Conservation (phyloP, 805 yeast genomes). For the Kodamaea fukazawae region DNA sequence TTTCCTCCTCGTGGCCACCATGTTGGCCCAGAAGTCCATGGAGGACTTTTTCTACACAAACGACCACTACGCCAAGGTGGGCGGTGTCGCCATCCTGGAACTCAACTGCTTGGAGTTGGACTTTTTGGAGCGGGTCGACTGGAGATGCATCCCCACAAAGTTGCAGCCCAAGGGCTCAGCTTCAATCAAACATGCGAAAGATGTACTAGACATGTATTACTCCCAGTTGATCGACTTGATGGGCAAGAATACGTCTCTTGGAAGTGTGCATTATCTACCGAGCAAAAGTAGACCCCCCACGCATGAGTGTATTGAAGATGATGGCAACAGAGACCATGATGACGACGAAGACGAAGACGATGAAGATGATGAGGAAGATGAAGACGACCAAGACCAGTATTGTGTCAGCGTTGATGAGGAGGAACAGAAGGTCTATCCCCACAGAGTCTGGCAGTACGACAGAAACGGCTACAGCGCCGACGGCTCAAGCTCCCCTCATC, state of each 20-base stretch:
- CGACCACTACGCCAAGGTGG: constrained; percentile 91
- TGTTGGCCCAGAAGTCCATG: constrained; percentile 84
- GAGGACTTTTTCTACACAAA: constrained; percentile 95
- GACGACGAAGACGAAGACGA: constrained; percentile 15
- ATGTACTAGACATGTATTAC: constrained; percentile 40
- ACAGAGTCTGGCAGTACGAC: constrained; percentile 10
- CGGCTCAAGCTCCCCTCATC: constrained; percentile 29
- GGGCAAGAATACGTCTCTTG: constrained; percentile 30
- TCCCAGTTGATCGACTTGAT: constrained; percentile 38
- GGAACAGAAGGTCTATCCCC: constrained; percentile 8
- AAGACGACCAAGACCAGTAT: constrained; percentile 12
- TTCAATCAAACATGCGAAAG: constrained; percentile 32
- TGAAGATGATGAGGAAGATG: constrained; percentile 14
- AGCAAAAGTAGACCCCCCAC: constrained; percentile 10
- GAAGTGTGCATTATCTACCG: constrained; percentile 8
- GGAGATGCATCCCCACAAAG: constrained; percentile 49
- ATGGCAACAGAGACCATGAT: constrained; percentile 11
- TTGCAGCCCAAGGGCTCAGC: constrained; percentile 13
- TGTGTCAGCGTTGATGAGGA: constrained; percentile 5
- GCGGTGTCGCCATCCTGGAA: constrained; percentile 84
- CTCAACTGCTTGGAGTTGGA: constrained; percentile 86
- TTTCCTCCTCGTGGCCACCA: constrained; percentile 84
- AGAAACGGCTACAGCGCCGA: constrained; percentile 21
- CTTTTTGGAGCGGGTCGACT: constrained; percentile 74
- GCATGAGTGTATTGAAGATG: constrained; percentile 9